These are phyloP conservation scores for Xylariaceae sp. DNA, from an alignment of 2,329 filamentous ascomycete species.

Conservation along the genomic window DNA sequence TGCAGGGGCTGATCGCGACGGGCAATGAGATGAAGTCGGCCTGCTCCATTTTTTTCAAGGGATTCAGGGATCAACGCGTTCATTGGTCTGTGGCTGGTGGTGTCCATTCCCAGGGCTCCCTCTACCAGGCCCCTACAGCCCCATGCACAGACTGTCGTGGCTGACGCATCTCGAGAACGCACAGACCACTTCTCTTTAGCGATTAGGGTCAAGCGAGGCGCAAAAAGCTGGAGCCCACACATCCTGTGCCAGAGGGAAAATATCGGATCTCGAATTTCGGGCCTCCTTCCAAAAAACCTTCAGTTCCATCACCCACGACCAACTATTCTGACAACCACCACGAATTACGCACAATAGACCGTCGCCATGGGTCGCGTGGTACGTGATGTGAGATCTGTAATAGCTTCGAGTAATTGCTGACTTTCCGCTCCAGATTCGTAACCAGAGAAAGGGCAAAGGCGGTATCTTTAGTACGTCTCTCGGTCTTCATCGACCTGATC, in stretches of 20 bases:
- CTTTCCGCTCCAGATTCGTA: constrained; percentile 47
- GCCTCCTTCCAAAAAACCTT: constrained; percentile 20
- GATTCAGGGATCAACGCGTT: too few relatives aligned
- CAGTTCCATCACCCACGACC: constrained; percentile 14
- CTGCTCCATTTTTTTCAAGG: too few relatives aligned
- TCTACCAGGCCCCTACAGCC: too few relatives aligned
- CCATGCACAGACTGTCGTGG: too few relatives aligned
- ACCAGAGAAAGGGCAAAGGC: constrained; percentile 45
- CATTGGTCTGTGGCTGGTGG: too few relatives aligned
- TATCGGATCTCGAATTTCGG: constrained; percentile 25
- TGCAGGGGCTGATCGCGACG: too few relatives aligned
- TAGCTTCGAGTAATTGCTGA: not conserved
- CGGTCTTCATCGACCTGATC: constrained; percentile 2
- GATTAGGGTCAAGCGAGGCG: constrained; percentile 28
- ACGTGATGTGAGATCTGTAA: constrained; percentile 14
- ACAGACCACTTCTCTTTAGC: not conserved
- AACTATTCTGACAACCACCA: constrained; percentile 22
- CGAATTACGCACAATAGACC: constrained; percentile 31
- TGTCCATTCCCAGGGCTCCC: too few relatives aligned
- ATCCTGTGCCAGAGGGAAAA: constrained; percentile 26
- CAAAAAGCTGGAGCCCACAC: constrained; percentile 25
- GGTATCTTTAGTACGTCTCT: constrained; percentile 31
- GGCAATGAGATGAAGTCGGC: too few relatives aligned
- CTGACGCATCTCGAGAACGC: too few relatives aligned
- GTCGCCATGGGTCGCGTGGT: constrained; percentile 33